A percentile compares a stretch with the other conserved stretches of the same genome.
These are phyloP conservation scores for Cadophora sp. DNA, from an alignment of 2,329 filamentous ascomycete species.

Conservation along the genomic window DNA sequence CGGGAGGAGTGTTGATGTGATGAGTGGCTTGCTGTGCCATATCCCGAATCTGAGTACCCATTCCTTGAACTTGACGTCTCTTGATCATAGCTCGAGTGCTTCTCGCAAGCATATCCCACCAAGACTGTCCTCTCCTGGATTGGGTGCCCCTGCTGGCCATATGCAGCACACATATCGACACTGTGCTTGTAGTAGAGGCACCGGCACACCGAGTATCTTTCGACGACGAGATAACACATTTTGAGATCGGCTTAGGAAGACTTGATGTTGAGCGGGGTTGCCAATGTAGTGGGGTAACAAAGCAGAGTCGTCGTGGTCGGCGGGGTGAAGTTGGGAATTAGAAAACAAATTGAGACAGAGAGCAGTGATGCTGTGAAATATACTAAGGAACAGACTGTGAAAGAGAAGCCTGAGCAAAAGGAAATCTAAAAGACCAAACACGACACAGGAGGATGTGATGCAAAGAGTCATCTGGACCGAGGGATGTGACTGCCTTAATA, in stretches of 20 bases:
- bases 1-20: constrained; percentile 40
- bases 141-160: constrained; percentile 66
- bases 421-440: constrained; percentile 38
- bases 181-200: constrained; percentile 74
- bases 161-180: constrained; percentile 69
- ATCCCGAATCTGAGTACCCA: constrained; percentile 44
- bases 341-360: constrained; percentile 31
- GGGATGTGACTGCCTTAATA: constrained; percentile 45
- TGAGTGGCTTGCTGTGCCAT: constrained; percentile 42
- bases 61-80: constrained; percentile 33
- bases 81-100: constrained; percentile 48
- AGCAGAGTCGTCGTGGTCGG: constrained; percentile 25
- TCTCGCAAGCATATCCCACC: constrained; percentile 71
- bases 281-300: constrained; percentile 26
- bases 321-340: constrained; percentile 20
- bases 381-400: constrained; percentile 41
- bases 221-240: constrained; percentile 76
- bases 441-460: constrained; percentile 36
- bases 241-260: constrained; percentile 35
- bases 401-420: constrained; percentile 42
- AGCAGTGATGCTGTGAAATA: constrained; percentile 40
- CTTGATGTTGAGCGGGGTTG: constrained; percentile 22
- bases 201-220: constrained; percentile 73
- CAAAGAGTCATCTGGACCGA: constrained; percentile 42
- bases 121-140: constrained; percentile 71